phyloP scores from a whole-genome alignment of 192 early-diverging fungal genomes.

The Phycomyces blakesleeanus region DNA sequence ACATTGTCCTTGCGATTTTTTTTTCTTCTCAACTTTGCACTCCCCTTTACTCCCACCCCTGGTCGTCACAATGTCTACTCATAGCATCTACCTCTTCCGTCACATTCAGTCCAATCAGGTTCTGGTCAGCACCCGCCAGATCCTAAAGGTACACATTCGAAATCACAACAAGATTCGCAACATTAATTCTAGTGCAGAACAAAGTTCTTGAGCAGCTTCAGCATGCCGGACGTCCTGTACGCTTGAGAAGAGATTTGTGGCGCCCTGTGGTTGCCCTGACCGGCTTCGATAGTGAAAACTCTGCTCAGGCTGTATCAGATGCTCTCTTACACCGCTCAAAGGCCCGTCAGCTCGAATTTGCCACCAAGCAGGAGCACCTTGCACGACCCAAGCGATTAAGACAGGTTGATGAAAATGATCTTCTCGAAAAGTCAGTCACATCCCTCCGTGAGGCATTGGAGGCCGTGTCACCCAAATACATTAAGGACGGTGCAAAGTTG shows the following conservation, averaged over 20 bases:
- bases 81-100: slow-evolving; percentile 47
- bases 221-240: slow-evolving; percentile 37
- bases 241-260: slow-evolving; percentile 50
- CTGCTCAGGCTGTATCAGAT: slow-evolving; percentile 44
- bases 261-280: slow-evolving; percentile 46
- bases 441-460: slow-evolving; percentile 46
- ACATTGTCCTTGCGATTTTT: background rate
- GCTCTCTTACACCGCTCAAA: slow-evolving; percentile 47
- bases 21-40: background rate
- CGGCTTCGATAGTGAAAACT: slow-evolving; percentile 33
- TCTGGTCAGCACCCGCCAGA: slow-evolving; percentile 41
- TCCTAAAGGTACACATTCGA: slow-evolving; percentile 39
- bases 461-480: slow-evolving; percentile 17
- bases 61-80: slow-evolving; percentile 12
- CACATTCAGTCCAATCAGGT: slow-evolving; percentile 53
- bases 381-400: slow-evolving; percentile 41
- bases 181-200: background rate
- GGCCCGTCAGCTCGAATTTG: slow-evolving; percentile 26
- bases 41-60: background rate
- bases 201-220: slow-evolving; percentile 27
- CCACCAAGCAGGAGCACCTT: slow-evolving; percentile 27
- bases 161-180: background rate
- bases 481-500: slow-evolving; percentile 30
- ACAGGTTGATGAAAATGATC: slow-evolving; percentile 43
- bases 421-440: slow-evolving; percentile 38